Evolutionary conservation across 805 yeast species (phyloP), one percentile per base, ranked within the genome.

Genomic region (Lipomyces spencermartinsiae): DNA sequence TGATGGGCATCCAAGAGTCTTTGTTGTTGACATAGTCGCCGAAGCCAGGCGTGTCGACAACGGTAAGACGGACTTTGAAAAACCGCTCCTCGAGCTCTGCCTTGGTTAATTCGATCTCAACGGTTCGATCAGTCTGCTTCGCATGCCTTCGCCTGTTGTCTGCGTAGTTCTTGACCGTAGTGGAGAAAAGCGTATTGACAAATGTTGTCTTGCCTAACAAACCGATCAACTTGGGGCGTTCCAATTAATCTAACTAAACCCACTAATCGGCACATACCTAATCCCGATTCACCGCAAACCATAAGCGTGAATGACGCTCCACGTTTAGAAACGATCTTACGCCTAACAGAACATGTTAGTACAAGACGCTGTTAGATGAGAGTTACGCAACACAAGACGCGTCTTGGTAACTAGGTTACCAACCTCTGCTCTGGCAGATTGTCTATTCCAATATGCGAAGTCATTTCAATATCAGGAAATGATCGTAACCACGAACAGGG

Each of bases 201-300:
- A 93, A 91, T 1, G 94, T 87, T 3, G 92, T 86, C 76, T 91
- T 92, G 0, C 93, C 92, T 59, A 25, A n/a, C 29, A 19, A 25
- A 25, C 12, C 34, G 29, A 61, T n/a, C 31, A 63, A 59, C n/a
- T 31, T 25, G 1, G 19, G 29, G 35, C 14, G 14, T 46, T 14
- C 22, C 34, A n/a, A n/a, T 14, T 49, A 22, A n/a, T n/a, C n/a
- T n/a, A 10, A 9, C 19, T 14, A 53, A 33, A 14, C 16, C 19
- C 14, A 16, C 49, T 7, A 6, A 55, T 16, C 16, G 22, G 35
- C 29, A 63, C 74, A 83, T 85, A 58, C 97, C 97, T 62, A 91
- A 83, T 2, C 97, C 97, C 61, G 90, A 83, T 78, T 90, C 93
- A 37, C 98, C 97, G 59, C 90, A 93, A 49, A 92, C 87, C 90